Evolutionary conservation across 225 moss, liverwort and hornwort genomes (phyloP), one percentile per base, ranked within the genome.

Genomic region (Straminergon stramineum): DNA sequence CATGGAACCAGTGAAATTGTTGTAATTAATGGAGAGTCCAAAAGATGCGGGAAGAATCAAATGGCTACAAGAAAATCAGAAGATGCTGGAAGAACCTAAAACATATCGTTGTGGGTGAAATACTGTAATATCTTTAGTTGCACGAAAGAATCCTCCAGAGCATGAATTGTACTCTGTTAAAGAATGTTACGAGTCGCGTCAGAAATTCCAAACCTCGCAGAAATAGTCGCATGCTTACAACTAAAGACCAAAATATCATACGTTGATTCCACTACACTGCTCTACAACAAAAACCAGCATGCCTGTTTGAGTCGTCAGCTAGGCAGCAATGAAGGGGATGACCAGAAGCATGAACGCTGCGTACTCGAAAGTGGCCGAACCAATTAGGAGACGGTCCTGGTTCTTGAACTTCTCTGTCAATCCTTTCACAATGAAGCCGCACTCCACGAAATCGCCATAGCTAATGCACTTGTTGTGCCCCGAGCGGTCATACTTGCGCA

Each of bases 371-470:
- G 94, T 96, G 34, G 96, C 96, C 16, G 90, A 89, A 45, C 96
- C 94, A 35, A 83, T 92, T 41, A 85, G 89, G 37, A 89, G 69
- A 30, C 70, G 74, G 84, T 96, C 96, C 90, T 94, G 92, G 13
- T 92, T 89, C 89, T 92, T 93, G 90, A 97, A 97, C 75, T 94
- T 93, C 91, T 97, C 97, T 37, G 96, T 97, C 85, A 97, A 87
- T 14, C 97, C 96, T 92, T 97, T 97, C 60, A 97, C 96, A 51
- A 97, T 93, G 64, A 96, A 90, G 35, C 96, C 96, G 80, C 96
- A 97, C 94, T 96, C 96, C 12, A 97, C 92, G 58, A 97, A 97
- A 71, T 96, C 95, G 62, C 96, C 96, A 56, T 97, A 96, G 28
- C 95, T 90, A 76, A 97, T 91, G 81, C 96, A 93, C 81, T 86